Evolutionary conservation across 2,329 filamentous ascomycete species (phyloP), one percentile per base, ranked within the genome.

Genomic region (Rhynchosporium agropyri): DNA sequence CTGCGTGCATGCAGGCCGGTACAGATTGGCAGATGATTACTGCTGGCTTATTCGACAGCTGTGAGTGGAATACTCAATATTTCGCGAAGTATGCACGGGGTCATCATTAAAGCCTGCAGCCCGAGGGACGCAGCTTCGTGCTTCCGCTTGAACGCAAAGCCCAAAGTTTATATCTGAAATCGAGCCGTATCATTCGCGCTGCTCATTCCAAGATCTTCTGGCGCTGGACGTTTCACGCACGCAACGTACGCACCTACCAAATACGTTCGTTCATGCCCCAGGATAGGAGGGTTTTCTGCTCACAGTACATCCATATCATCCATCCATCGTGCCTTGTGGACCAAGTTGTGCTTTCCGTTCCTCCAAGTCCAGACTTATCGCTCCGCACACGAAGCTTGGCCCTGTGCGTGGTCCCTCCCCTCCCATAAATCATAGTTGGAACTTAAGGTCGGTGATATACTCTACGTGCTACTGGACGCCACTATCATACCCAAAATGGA

Each of bases 361-460:
- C 31, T 53, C 26, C 33, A n/a, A 38, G 31, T 53, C 50, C 50
- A 53, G 50, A 40, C 38, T 53, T 53, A 20, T 20, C 20, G 20
- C 50, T 53, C 50, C 50, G 50, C 50, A 53, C 20, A 38, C 15
- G 33, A 9, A 38, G 50, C 50, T 53, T 40, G 50, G 50, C 31
- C 33, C 36, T 38, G 49, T 45, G 43, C 50, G 50, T 53, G 31
- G 50, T 53, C 50, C 50, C 36, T 20, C 20, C 20, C 20, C 20
- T 20, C 20, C 20, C 20, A 20, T 20, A 20, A 20, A 20, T 20
- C 20, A 53, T 53, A 40, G 26, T 3, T 38, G 33, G 12, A 40
- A 38, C 50, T 1, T 53, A 28, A 2, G 20, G 20, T 20, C 1
- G 20, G 20, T 20, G 20, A 20, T 20, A 20, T 20, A 20, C 20